phyloP scores from a whole-genome alignment of 345 rosid genomes.

The Gossypium stocksii region DNA sequence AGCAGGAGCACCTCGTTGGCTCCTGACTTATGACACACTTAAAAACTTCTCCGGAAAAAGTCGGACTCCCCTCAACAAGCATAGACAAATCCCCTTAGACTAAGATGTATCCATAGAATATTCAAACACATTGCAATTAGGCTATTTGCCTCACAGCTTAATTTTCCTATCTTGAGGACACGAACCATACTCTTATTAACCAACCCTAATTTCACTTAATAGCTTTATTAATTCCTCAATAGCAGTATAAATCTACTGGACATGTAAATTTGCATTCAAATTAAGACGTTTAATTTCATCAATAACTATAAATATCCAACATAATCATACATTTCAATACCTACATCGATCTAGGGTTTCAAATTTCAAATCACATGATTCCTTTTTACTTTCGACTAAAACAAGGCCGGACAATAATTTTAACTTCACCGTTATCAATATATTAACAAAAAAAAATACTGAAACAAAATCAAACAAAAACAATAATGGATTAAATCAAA shows the following conservation, averaged over 20 bases:
- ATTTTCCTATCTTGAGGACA: neutral
- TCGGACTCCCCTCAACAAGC: neutral
- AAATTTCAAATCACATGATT: neutral
- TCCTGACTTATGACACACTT: too few species aligned
- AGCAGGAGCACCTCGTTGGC: too few species aligned
- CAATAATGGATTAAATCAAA: neutral
- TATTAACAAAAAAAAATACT: neutral
- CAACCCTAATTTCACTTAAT: neutral
- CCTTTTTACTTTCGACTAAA: neutral
- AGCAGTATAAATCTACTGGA: neutral
- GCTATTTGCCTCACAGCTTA: neutral
- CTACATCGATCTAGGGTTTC: neutral
- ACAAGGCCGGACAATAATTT: neutral
- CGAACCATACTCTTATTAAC: neutral
- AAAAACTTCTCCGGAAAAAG: too few species aligned
- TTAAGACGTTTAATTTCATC: neutral
- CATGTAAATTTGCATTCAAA: neutral
- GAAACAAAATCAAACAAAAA: neutral
- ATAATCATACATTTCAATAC: neutral
- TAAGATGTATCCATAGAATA: neutral
- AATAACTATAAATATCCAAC: neutral
- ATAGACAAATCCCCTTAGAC: conserved; percentile 33
- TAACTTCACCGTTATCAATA: neutral
- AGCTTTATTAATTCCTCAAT: neutral
- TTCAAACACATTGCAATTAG: neutral